Evolutionary conservation across 257 asterid genomes (phyloP).

Genomic region (Gentiana macrophylla): DNA sequence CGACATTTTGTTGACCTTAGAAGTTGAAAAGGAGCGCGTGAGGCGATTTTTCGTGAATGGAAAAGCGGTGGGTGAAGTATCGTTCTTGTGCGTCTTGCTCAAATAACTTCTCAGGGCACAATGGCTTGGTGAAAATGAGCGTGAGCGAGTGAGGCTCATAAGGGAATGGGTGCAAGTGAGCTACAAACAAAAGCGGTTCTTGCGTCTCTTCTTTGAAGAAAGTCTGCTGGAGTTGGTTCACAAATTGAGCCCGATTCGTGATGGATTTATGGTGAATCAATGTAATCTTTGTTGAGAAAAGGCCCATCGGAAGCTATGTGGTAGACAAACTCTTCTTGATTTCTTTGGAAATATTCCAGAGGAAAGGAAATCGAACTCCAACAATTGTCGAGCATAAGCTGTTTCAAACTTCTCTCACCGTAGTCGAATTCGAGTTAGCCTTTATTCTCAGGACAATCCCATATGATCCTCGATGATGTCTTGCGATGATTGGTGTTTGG

Average conservation of each 20-base stretch:
- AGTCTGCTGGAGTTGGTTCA: constrained; percentile 29
- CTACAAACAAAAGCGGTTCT: constrained; percentile 25
- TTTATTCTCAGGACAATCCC: neutral
- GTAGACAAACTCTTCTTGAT: constrained; percentile 87
- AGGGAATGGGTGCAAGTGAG: constrained; percentile 46
- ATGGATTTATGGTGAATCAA: constrained; percentile 25
- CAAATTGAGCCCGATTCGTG: constrained; percentile 37
- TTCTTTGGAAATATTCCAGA: constrained; percentile 64
- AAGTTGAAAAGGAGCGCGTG: constrained; percentile 64
- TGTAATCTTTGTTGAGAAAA: constrained; percentile 37
- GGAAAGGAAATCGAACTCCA: constrained; percentile 62
- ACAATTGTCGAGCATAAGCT: constrained; percentile 40
- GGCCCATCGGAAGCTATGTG: constrained; percentile 60
- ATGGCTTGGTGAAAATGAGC: constrained; percentile 41
- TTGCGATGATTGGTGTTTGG: constrained; percentile 2
- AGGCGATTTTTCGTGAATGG: constrained; percentile 76
- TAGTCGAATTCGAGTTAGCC: constrained; percentile 76
- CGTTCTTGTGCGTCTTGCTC: constrained; percentile 20
- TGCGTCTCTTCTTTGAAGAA: constrained; percentile 32
- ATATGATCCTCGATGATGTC: neutral
- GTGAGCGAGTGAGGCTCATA: constrained; percentile 47
- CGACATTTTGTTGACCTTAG: constrained; percentile 57
- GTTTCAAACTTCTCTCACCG: constrained; percentile 81
- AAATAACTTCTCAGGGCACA: constrained; percentile 30
- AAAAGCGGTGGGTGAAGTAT: constrained; percentile 36